phyloP scores from a whole-genome alignment of 257 asterid genomes.

The Phtheirospermum japonicum region DNA sequence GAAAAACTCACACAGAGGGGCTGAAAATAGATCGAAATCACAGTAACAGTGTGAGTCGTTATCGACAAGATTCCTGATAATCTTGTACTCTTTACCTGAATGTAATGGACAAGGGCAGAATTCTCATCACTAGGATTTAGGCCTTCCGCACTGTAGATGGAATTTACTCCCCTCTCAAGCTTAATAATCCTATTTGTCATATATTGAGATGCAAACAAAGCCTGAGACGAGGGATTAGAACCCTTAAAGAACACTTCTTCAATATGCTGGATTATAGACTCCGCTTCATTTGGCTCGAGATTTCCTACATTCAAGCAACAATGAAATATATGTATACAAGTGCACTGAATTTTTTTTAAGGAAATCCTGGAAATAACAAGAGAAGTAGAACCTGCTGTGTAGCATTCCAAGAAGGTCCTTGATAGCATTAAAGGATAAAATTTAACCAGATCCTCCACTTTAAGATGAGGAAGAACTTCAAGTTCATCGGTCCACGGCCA shows the following conservation, averaged over 20 bases:
- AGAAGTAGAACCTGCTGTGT: slow-evolving; percentile 64
- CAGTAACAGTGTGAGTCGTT: background rate
- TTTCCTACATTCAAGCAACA: slow-evolving; percentile 55
- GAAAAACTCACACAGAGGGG: slow-evolving; percentile 17
- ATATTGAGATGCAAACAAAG: slow-evolving; percentile 82
- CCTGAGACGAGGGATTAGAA: slow-evolving; percentile 57
- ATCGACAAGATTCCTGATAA: background rate
- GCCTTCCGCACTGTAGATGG: slow-evolving; percentile 64
- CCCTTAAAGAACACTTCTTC: slow-evolving; percentile 78
- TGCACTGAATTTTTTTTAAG: slow-evolving; percentile 12
- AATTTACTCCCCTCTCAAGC: slow-evolving; percentile 67
- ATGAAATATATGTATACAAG: slow-evolving; percentile 18
- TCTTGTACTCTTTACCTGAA: slow-evolving; percentile 58
- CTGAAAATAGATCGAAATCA: background rate
- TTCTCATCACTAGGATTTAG: slow-evolving; percentile 91
- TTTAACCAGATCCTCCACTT: slow-evolving; percentile 57
- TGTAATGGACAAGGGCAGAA: slow-evolving; percentile 87
- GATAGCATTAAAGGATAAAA: slow-evolving; percentile 81
- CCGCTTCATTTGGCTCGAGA: slow-evolving; percentile 73
- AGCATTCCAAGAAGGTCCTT: slow-evolving; percentile 84
- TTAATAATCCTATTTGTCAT: slow-evolving; percentile 74
- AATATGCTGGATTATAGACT: slow-evolving; percentile 59
- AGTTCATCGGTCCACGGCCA: slow-evolving; percentile 82
- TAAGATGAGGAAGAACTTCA: slow-evolving; percentile 77
- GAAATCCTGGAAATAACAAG: slow-evolving; percentile 7